A percentile compares a stretch with the other conserved stretches of the same genome.
phyloP scores from a whole-genome alignment of 73 alveolate species.

The Effrenium voratum region DNA sequence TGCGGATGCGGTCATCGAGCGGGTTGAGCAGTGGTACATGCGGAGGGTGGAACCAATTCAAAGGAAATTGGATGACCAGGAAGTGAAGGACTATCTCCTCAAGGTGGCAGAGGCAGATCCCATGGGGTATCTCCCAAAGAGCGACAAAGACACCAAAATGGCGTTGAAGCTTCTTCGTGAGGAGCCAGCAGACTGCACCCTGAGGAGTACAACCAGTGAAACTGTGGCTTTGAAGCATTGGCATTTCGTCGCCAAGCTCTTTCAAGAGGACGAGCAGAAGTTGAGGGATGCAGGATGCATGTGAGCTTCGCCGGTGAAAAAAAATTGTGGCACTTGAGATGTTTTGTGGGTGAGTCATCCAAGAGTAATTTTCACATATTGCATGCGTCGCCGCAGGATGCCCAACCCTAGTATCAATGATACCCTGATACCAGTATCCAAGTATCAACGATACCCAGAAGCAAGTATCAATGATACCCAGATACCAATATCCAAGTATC shows the following conservation, averaged over 20 bases:
- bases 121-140: constrained; percentile 18
- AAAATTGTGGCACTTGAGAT: constrained; percentile 26
- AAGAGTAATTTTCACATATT: constrained; percentile 29
- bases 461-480: constrained; percentile 22
- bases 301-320: constrained; percentile 40
- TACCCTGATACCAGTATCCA: constrained; percentile 11
- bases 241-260: constrained; percentile 51
- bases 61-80: constrained; percentile 13
- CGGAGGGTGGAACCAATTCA: constrained; percentile 9
- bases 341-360: constrained; percentile 51
- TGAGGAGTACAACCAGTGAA: constrained; percentile 16
- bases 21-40: constrained; percentile 30
- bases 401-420: constrained; percentile 50
- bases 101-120: constrained; percentile 44
- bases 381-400: constrained; percentile 21
- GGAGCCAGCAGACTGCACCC: too few relatives aligned
- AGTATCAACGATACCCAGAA: constrained; percentile 30
- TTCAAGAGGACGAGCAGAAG: too few relatives aligned
- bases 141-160: background rate
- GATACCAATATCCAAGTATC: constrained; percentile 24
- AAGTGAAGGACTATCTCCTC: constrained; percentile 39
- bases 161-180: too few relatives aligned
- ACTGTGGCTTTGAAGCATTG: constrained; percentile 25
- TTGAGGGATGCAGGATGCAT: constrained; percentile 10
- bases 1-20: constrained; percentile 4